Base-by-base conservation (phyloP, 345 rosid species). In the Leavenworthia alabamica region DNA sequence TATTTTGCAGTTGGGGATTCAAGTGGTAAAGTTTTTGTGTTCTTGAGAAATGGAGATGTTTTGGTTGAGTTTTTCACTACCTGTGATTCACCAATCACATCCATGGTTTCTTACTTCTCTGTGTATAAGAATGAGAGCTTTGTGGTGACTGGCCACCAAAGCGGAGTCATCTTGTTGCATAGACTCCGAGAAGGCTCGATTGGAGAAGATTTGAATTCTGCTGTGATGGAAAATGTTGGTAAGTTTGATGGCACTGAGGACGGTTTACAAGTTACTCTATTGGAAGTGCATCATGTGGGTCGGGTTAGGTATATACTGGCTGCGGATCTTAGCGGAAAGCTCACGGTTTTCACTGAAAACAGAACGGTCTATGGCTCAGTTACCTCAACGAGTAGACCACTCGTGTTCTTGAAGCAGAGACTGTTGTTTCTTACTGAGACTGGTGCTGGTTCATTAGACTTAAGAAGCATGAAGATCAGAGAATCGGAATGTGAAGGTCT, bases 211-310 rank as follows among this genome's bases (percentile, higher is more conserved):
- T 87, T 56, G 74, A 81, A 76, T 45, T 79, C 80, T 0, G 72
- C 80, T 56, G 68, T 39, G 28, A 80, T 83, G 82, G 89, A 89
- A 67, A 75, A 33, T 37, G 79, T 85, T 6, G 81, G 82, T 13
- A 82, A 71, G 57, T 85, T 78, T 27, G 74, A 44, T 24, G 56
- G 49, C 3, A 48, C 37, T 2, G 86, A 74, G 27, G 64, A 67
- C 15, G 84, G 75, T 57, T 65, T 77, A 22, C 39, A 85, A 1
- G 64, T 93, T 36, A 81, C 81, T 15, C 62, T 80, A 36, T 64
- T 93, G 67, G 97, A 93, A 73, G 90, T 89, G 56, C 95, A 89
- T 77, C 87, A 87, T 78, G 81, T 87, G 60, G 99, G 99, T 65
- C 82, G 96, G 51, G 74, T 72, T 44, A 77, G 83, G 75, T 89